Base-by-base conservation (phyloP, 1,139 yeast genomes). In the Hansenula lynferdii region DNA sequence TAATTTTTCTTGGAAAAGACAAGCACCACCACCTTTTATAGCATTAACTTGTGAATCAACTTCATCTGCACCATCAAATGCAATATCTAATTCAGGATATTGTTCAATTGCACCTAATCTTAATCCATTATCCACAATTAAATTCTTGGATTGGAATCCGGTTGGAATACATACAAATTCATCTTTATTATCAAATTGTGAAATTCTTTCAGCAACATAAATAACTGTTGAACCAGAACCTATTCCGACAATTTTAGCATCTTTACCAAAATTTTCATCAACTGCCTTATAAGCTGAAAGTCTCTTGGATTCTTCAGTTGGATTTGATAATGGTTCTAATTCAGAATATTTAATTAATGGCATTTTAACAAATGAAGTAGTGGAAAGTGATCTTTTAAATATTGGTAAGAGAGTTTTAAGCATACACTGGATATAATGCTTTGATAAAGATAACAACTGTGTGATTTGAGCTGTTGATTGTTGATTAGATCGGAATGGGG, bases 11-110 rank as follows among this genome's bases (percentile, higher is more conserved):
- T 92, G 98, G 68, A 94, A 84, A 48, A 89, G 70, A 63, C 99
- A 94, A 2, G 97, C 99, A 29, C 99, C 99, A 35, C 99, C 99
- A 47, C 99, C 99, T 65, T 94, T 94, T 61, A 94, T 94, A 54
- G 92, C 79, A 57, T 89, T 86, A 53, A 92, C 71, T 16, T 71
- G 57, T 8, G 76, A 58, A 59, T 92, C 98, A 41, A 90, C 94
- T 61, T 94, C 99, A 63, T 94, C 99, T 8, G 98, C 98, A 31
- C 99, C 99, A 61, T 94, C 99, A 59, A 94, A 92, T 4, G 96
- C 96, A 52, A 92, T 79, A 58, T 92, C 98, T 31, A 94, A 67
- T 24, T 73, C 72, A 2, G 89, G 80, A 52, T 67, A 81, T 65
- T 86, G 90, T 56, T 92, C 97, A 48, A 92, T 77, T 7, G 85